Evolutionary conservation across 2,329 filamentous ascomycete species (phyloP).

Genomic region (Ceratocystis cubensis): DNA sequence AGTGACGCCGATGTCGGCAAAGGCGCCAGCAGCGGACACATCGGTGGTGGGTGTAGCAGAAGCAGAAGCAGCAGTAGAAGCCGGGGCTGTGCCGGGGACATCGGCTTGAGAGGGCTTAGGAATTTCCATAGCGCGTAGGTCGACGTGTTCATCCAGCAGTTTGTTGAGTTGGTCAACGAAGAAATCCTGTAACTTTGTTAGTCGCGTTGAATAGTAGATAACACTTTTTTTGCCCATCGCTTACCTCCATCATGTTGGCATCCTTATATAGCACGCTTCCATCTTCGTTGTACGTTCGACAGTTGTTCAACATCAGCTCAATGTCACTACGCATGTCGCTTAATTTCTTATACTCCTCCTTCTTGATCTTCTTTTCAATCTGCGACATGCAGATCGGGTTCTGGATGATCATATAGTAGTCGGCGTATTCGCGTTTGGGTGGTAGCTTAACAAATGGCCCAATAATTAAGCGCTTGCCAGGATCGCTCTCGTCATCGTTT

Average conservation of each 20-base stretch:
- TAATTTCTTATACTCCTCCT: conserved; percentile 76
- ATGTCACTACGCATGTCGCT: conserved; percentile 75
- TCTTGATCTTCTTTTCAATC: conserved; percentile 90
- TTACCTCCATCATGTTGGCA: conserved; percentile 67
- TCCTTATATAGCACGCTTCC: conserved; percentile 84
- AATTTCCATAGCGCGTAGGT: conserved; percentile 44
- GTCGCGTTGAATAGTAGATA: conserved; percentile 27
- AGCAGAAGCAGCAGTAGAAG: conserved; percentile 23
- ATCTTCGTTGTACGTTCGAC: conserved; percentile 92
- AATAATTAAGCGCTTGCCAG: conserved; percentile 66
- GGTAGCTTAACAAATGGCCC: conserved; percentile 89
- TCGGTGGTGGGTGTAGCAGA: conserved; percentile 4
- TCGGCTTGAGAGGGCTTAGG: conserved; percentile 24
- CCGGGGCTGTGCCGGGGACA: conserved; percentile 17
- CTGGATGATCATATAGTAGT: conserved; percentile 90
- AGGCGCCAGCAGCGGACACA: conserved; percentile 20
- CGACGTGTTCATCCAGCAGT: conserved; percentile 41
- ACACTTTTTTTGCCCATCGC: conserved; percentile 22
- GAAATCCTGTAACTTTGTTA: conserved; percentile 43
- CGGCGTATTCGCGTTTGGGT: conserved; percentile 76
- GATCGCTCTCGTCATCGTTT: conserved; percentile 39
- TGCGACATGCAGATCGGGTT: conserved; percentile 93
- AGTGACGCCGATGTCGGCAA: not conserved
- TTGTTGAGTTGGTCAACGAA: conserved; percentile 43
- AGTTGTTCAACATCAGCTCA: conserved; percentile 74